Conservation (phyloP, 176 grass and related monocot genomes). For the Tillandsia leiboldiana region DNA sequence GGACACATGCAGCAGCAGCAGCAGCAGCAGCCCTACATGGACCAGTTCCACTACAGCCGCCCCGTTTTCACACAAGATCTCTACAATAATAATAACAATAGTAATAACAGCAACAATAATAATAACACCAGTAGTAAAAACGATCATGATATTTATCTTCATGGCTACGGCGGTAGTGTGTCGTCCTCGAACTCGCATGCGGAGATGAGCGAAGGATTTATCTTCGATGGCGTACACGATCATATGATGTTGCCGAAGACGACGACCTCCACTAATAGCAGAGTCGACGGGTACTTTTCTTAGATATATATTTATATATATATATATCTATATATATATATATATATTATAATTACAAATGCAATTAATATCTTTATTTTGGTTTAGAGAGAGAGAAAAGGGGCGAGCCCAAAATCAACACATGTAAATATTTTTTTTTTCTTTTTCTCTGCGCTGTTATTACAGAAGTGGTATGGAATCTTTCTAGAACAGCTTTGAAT, state of each 20-base stretch:
- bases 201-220: constrained; percentile 33
- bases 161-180: neutral
- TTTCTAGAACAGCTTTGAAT: neutral
- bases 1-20: constrained; percentile 19
- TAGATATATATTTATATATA: constrained; percentile 9
- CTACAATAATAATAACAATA: constrained; percentile 28
- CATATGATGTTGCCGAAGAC: constrained; percentile 37
- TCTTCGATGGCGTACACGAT: constrained; percentile 30
- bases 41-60: constrained; percentile 22
- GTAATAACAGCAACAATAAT: constrained; percentile 12
- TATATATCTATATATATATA: neutral
- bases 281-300: constrained; percentile 37
- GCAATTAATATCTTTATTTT: neutral
- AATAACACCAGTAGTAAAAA: constrained; percentile 14
- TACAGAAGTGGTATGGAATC: neutral
- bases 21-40: constrained; percentile 24
- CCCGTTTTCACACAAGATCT: neutral
- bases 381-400: neutral
- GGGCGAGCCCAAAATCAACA: neutral
- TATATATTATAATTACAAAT: neutral
- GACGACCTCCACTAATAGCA: constrained; percentile 19
- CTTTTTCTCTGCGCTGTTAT: neutral
- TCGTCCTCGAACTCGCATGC: constrained; percentile 10
- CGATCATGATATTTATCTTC: constrained; percentile 2
- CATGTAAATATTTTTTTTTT: neutral